Conservation (phyloP, 2,329 filamentous ascomycete species). For the Neodidymelliopsis sp. region DNA sequence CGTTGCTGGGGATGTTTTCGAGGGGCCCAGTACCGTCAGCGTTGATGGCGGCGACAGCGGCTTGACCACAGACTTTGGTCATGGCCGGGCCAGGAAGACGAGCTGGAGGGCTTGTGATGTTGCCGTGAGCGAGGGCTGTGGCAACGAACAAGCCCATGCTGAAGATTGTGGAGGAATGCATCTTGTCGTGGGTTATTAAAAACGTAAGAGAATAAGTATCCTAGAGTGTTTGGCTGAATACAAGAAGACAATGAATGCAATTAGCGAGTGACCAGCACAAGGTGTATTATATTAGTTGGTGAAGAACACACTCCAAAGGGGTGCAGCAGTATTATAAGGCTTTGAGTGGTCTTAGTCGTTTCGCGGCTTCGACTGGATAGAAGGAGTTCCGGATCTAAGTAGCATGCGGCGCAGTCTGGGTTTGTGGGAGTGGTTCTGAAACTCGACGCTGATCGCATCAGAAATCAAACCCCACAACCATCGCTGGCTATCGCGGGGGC, state of each 20-base stretch:
- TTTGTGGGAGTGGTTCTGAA: conserved; percentile 13
- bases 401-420: conserved; percentile 2
- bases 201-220: neutral
- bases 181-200: conserved; percentile 6
- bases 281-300: conserved; percentile 14
- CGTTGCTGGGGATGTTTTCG: conserved; percentile 58
- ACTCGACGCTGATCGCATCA: neutral
- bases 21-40: conserved; percentile 52
- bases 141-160: conserved; percentile 13
- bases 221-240: neutral
- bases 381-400: conserved; percentile 4
- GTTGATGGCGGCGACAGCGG: conserved; percentile 60
- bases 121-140: conserved; percentile 57
- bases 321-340: conserved; percentile 1
- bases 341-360: neutral
- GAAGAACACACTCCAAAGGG: neutral
- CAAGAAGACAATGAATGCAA: neutral
- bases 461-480: neutral
- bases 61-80: conserved; percentile 59
- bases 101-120: conserved; percentile 58
- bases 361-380: conserved; percentile 2
- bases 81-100: conserved; percentile 61
- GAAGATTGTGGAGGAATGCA: conserved; percentile 7
- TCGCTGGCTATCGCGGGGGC: neutral
- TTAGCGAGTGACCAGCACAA: conserved; percentile 20